These are phyloP conservation scores for Citropsis articulata DNA, from an alignment of 345 rosid species.

Conservation along the genomic window DNA sequence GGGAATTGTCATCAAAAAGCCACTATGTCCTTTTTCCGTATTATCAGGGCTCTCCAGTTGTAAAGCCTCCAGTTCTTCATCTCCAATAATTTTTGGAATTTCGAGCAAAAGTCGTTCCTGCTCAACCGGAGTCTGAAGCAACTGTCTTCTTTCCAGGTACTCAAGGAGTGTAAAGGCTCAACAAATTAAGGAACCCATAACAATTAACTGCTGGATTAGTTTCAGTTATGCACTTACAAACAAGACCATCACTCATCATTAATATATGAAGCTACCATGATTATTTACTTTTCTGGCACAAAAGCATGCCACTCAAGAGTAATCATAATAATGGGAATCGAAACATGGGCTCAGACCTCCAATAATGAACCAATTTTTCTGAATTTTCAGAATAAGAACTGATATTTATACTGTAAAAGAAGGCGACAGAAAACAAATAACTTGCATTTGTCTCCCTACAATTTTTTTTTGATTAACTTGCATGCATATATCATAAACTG, in stretches of 20 bases:
- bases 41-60: conserved; percentile 27
- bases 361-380: not conserved
- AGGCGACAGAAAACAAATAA: not conserved
- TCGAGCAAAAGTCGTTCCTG: conserved; percentile 54
- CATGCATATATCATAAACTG: too few species aligned
- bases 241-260: not conserved
- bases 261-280: not conserved
- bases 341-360: not conserved
- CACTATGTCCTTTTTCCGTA: conserved; percentile 19
- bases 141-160: conserved; percentile 68
- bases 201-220: conserved; percentile 6
- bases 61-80: conserved; percentile 40
- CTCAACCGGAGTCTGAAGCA: conserved; percentile 66
- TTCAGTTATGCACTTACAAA: not conserved
- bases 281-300: not conserved
- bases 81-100: conserved; percentile 54
- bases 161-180: conserved; percentile 52
- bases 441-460: not conserved
- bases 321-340: not conserved
- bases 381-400: not conserved
- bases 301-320: not conserved
- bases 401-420: not conserved
- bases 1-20: conserved; percentile 25
- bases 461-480: too few species aligned
- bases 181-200: conserved; percentile 50